Evolutionary conservation across 768 basidiomycete genomes (phyloP).

Genomic region (Myochromella boudieri): DNA sequence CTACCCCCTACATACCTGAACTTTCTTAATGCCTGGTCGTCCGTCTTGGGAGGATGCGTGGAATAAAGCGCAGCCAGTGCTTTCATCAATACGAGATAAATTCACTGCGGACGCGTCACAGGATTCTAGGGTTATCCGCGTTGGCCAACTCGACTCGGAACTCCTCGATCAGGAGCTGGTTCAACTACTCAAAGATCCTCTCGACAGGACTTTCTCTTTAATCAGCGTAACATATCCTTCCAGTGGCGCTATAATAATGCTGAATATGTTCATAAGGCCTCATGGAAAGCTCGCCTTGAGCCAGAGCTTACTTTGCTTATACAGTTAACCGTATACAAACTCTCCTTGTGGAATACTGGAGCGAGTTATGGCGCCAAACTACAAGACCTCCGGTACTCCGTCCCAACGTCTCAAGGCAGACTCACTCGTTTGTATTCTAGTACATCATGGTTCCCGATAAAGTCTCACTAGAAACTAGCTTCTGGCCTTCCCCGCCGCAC

Average conservation of each 20-base stretch:
- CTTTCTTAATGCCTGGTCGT: constrained; percentile 21
- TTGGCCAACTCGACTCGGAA: constrained; percentile 90
- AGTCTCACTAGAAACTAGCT: constrained; percentile 36
- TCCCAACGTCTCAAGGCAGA: constrained; percentile 23
- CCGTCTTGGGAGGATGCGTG: constrained; percentile 62
- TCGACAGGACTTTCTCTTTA: constrained; percentile 66
- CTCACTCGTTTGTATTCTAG: constrained; percentile 37
- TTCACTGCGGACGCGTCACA: constrained; percentile 31
- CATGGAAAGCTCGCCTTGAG: constrained; percentile 62
- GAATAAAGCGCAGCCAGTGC: constrained; percentile 54
- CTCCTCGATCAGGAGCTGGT: constrained; percentile 88
- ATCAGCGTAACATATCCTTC: constrained; percentile 53
- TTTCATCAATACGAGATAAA: constrained; percentile 46
- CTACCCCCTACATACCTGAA: constrained; percentile 12
- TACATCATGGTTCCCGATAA: constrained; percentile 5
- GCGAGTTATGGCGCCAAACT: constrained; percentile 83
- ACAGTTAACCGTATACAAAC: constrained; percentile 72
- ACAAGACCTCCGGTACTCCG: constrained; percentile 70
- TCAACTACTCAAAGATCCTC: constrained; percentile 77
- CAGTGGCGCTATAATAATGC: background rate
- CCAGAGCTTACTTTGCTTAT: constrained; percentile 74
- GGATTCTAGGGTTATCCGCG: constrained; percentile 61
- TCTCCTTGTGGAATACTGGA: constrained; percentile 79
- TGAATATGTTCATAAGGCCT: constrained; percentile 41
- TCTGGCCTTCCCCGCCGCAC: constrained; percentile 63